Evolutionary conservation across 495 filamentous ascomycete genomes (phyloP), one percentile per base, ranked within the genome.

Genomic region (Penicillium subrubescens): DNA sequence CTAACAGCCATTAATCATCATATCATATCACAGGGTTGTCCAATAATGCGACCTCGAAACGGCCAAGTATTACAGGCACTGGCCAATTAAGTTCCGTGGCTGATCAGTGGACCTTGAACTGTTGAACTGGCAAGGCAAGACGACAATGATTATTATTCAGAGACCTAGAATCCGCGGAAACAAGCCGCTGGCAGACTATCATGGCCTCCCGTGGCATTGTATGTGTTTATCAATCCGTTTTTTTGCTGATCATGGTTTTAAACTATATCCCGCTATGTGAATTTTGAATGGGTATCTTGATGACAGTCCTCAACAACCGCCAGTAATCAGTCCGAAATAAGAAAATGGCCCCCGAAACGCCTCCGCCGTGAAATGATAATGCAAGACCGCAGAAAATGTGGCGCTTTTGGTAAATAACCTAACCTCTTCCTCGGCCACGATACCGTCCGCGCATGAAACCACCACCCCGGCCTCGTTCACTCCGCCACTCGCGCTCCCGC

Each of bases 401-500:
- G 48, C 34, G 44, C 11, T 41, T 44, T 44, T 48, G n/a, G 44
- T 48, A 50, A 35, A 25, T 31, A 44, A 52, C 23, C 50, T 72
- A 77, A 31, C 81, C 83, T 59, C 83, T 75, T 58, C 82, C 81
- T 62, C 83, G 71, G 12, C 79, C 75, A 12, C 80, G 75, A 66
- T 73, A 82, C 57, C 83, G 73, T 63, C 85, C 81, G 59, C 82
- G 74, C 75, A 81, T 76, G 72, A 85, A 77, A 61, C 77, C 72
- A 60, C 84, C 75, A 51, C 85, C 75, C 67, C 80, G 65, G 59
- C 80, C 71, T 60, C 82, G 76, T 66, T 83, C 72, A 73, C 77
- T 77, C 65, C 82, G 75, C 82, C 79, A 80, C 72, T 82, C 83
- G 34, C 74, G 79, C 63, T 81, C 84, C 46, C 82, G 80, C 75